phyloP scores from a whole-genome alignment of 2,329 filamentous ascomycete genomes.

The Phialemonium atrogriseum region DNA sequence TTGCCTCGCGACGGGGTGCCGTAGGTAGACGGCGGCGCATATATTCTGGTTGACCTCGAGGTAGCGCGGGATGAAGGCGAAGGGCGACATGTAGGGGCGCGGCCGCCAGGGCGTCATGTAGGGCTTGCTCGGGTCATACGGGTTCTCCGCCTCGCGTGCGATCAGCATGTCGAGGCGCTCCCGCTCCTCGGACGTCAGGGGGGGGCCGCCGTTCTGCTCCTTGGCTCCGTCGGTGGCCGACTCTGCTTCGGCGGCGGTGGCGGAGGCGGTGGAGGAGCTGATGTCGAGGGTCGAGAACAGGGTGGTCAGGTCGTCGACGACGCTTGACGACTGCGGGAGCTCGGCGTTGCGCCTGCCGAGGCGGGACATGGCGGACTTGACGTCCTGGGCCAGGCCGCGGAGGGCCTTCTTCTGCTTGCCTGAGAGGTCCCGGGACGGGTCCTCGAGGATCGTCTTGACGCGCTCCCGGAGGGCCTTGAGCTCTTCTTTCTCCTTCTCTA shows the following conservation, averaged over 20 bases:
- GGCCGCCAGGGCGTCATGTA: slow-evolving; percentile 90
- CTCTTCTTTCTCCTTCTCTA: slow-evolving; percentile 11
- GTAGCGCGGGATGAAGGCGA: slow-evolving; percentile 91
- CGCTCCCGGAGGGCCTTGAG: slow-evolving; percentile 46
- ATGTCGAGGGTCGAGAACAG: slow-evolving; percentile 25
- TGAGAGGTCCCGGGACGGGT: slow-evolving; percentile 34
- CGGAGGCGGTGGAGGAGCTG: background rate
- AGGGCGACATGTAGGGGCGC: slow-evolving; percentile 77
- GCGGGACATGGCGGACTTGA: slow-evolving; percentile 54
- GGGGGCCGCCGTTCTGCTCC: too few relatives aligned
- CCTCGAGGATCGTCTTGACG: slow-evolving; percentile 18
- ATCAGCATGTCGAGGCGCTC: slow-evolving; percentile 48
- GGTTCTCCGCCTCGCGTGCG: slow-evolving; percentile 61
- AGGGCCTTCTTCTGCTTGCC: slow-evolving; percentile 70
- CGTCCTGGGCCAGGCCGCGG: slow-evolving; percentile 59
- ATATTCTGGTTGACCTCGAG: slow-evolving; percentile 97
- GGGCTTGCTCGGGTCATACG: slow-evolving; percentile 66
- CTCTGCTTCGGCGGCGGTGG: background rate
- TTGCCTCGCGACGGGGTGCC: slow-evolving; percentile 83
- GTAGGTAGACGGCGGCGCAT: slow-evolving; percentile 88
- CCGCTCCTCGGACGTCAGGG: slow-evolving; percentile 44
- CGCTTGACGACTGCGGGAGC: slow-evolving; percentile 28
- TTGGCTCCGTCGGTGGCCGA: slow-evolving; percentile 6
- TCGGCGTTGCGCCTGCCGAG: slow-evolving; percentile 26
- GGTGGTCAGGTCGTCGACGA: slow-evolving; percentile 46